Evolutionary conservation across 257 asterid genomes (phyloP).

Genomic region (Paraleonurus japonicus): DNA sequence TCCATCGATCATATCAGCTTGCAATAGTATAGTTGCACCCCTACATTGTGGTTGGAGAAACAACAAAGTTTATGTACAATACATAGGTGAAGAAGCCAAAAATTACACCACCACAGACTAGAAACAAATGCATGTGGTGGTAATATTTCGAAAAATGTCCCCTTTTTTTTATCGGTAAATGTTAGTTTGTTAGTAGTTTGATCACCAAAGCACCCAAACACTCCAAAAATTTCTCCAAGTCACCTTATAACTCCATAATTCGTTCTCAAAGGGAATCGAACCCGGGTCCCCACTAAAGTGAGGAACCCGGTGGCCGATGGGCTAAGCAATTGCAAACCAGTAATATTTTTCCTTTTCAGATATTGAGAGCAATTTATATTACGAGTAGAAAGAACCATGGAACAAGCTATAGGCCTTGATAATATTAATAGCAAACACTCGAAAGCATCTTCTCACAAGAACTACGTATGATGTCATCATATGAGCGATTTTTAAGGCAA

Average conservation of each 20-base stretch:
- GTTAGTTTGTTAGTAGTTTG: too few relatives aligned
- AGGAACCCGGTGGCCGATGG: too few relatives aligned
- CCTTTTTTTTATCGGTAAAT: too few relatives aligned
- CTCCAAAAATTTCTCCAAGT: too few relatives aligned
- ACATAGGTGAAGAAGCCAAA: constrained; percentile 2
- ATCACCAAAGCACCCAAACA: too few relatives aligned
- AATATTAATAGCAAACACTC: background rate
- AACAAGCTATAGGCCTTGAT: background rate
- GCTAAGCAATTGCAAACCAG: background rate
- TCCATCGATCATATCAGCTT: background rate
- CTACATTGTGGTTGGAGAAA: background rate
- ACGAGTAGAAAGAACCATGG: constrained; percentile 5
- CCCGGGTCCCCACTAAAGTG: too few relatives aligned
- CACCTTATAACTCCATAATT: too few relatives aligned
- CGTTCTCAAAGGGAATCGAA: too few relatives aligned
- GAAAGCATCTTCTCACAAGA: background rate
- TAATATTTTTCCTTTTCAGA: background rate
- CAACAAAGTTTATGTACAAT: background rate
- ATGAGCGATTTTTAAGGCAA: background rate
- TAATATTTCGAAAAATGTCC: background rate
- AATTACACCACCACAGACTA: background rate
- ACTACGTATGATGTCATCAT: background rate
- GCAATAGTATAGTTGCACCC: background rate
- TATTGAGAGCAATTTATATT: background rate
- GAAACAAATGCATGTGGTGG: background rate